Percentiles rank a stretch among this genome's conserved stretches.
Conservation (phyloP, 108 stramenopile species). For the Cyclotella baltica region DNA sequence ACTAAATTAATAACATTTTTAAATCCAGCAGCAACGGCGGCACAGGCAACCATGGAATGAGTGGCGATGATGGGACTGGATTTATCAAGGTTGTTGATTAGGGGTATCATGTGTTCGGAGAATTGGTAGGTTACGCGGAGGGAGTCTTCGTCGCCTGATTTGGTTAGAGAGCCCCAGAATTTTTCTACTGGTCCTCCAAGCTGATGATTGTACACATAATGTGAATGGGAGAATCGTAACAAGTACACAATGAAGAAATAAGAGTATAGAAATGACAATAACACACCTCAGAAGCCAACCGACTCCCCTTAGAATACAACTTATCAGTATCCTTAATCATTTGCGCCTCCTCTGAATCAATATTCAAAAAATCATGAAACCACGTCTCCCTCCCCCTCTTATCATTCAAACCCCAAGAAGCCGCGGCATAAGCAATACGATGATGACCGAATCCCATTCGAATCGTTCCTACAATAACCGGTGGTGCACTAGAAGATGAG, state of each 20-base stretch:
- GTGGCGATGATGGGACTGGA: constrained; percentile 90
- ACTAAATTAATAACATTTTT: constrained; percentile 92
- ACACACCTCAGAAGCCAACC: constrained; percentile 78
- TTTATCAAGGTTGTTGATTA: constrained; percentile 77
- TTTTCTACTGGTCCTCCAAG: constrained; percentile 82
- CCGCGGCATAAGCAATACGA: constrained; percentile 90
- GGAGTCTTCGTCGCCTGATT: constrained; percentile 87
- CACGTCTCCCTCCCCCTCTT: constrained; percentile 45
- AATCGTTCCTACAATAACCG: constrained; percentile 90
- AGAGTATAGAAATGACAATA: constrained; percentile 1
- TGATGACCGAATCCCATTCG: constrained; percentile 97
- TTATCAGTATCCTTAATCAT: constrained; percentile 84
- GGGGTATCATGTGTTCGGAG: constrained; percentile 81
- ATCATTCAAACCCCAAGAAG: constrained; percentile 79
- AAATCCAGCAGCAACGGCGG: constrained; percentile 88
- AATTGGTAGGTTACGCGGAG: constrained; percentile 83
- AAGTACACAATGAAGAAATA: neutral
- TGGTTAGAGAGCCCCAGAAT: constrained; percentile 81
- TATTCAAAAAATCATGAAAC: constrained; percentile 94
- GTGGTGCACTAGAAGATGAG: constrained; percentile 37
- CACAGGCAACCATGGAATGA: constrained; percentile 85
- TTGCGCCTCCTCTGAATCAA: constrained; percentile 84
- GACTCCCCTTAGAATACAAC: constrained; percentile 80
- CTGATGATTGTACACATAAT: constrained; percentile 18
- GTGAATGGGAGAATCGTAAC: neutral